These are phyloP conservation scores for Ligustrum vulgare DNA, from an alignment of 257 asterid species.

Conservation along the genomic window DNA sequence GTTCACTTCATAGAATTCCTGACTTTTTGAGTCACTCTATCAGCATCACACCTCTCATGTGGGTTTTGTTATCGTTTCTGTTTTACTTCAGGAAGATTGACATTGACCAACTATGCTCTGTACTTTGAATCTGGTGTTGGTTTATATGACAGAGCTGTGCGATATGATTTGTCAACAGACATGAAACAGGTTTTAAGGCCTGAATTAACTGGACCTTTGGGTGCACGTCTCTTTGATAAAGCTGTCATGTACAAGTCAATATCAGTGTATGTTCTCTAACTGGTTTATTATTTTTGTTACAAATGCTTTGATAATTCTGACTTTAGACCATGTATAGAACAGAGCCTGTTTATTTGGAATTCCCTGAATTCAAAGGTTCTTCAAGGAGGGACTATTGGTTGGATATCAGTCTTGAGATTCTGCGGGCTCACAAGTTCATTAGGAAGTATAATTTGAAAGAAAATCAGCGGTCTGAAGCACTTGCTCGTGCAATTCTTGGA, in stretches of 20 bases:
- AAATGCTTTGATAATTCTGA: constrained; percentile 35
- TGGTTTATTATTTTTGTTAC: constrained; percentile 20
- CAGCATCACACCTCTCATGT: constrained; percentile 10
- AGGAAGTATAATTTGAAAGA: constrained; percentile 67
- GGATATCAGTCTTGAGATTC: constrained; percentile 78
- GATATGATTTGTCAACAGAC: constrained; percentile 75
- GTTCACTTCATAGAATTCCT: constrained; percentile 5
- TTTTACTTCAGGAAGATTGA: constrained; percentile 70
- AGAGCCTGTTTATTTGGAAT: constrained; percentile 88
- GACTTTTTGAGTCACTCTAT: constrained; percentile 9
- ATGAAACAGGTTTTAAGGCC: constrained; percentile 82
- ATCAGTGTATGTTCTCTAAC: constrained; percentile 61
- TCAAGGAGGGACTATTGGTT: constrained; percentile 91
- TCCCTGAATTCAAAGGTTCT: constrained; percentile 91
- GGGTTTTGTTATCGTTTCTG: constrained; percentile 24
- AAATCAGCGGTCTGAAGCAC: constrained; percentile 65
- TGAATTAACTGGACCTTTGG: constrained; percentile 93
- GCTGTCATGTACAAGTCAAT: constrained; percentile 93
- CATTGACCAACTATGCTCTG: constrained; percentile 77
- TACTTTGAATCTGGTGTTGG: constrained; percentile 92
- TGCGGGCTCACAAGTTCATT: constrained; percentile 65
- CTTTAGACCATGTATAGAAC: constrained; percentile 50
- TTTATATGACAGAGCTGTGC: constrained; percentile 80
- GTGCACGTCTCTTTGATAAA: constrained; percentile 92
- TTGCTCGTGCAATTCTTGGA: constrained; percentile 80